Base-by-base conservation (phyloP, 1,284 basidiomycete genomes). In the Tilletia walkeri region DNA sequence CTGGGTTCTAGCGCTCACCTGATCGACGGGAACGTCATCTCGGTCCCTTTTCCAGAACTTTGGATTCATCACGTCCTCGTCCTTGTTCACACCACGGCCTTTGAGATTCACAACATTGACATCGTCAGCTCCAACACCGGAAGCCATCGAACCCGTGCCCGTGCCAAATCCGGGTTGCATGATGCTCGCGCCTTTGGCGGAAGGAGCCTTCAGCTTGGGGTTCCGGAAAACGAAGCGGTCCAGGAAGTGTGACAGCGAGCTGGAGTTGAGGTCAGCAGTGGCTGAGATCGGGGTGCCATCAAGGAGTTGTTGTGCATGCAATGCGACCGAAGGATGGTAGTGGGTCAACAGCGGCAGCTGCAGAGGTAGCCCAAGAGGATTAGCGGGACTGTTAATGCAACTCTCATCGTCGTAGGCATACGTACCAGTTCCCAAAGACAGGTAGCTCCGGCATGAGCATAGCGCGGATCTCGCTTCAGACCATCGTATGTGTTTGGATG, bases 171-270 rank as follows among this genome's bases (percentile, higher is more conserved):
- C n/a, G 12, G 94, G 94, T 85, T 99, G 96, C 96, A 99, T 99
- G 73, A 80, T 78, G 66, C 78, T 79, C 2, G 92, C 91, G 72
- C 91, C 92, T 2, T 90, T 88, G 30, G 39, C 45, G 4, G 94
- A 92, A 75, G 90, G 91, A 12, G 85, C 82, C 3, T 89, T 82
- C 85, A 95, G 93, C 86, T 98, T 99, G 1, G 95, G 91, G 84
- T 98, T 98, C 82, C 94, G 93, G 87, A 94, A 98, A 39, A 98
- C 92, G 85, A 91, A 91, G 36, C 89, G 86, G 80, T 95, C 94
- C 45, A 95, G 87, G 87, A 96, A 95, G 78, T 93, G 93, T 1
- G 92, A 90, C 20, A 98, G 88, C 0, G 94, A 95, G 86, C 97
- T 94, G 70, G 94, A 89, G 10, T 92, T 90, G 68, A 99, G 90